Percentiles rank a stretch among this genome's conserved stretches.
Evolutionary conservation across 2,329 filamentous ascomycete genomes (phyloP).

Genomic region (Alternaria arbusti): DNA sequence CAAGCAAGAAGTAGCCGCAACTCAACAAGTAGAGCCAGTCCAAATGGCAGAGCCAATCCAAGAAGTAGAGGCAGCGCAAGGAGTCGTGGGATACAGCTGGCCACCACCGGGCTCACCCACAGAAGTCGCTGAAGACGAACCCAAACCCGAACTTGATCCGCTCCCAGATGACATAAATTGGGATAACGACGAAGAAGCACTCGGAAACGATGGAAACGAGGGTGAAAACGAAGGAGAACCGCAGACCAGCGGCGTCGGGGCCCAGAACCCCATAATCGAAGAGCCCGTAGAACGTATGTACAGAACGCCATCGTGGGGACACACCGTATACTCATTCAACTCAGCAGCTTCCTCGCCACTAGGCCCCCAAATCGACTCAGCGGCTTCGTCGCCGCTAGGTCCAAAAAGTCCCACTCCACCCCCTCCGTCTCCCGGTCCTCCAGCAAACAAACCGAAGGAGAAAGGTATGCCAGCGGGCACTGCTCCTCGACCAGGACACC

Average conservation of each 20-base stretch:
- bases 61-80: not conserved
- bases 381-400: not conserved
- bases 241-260: not conserved
- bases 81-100: not conserved
- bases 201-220: not conserved
- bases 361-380: no score
- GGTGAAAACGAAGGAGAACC: not conserved
- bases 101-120: not conserved
- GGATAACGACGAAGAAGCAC: not conserved
- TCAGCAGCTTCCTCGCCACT: no score
- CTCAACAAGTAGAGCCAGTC: not conserved
- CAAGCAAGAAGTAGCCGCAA: not conserved
- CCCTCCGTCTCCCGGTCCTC: not conserved
- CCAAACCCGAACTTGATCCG: not conserved
- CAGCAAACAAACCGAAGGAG: not conserved
- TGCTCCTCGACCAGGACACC: not conserved
- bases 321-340: not conserved
- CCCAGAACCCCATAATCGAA: no score
- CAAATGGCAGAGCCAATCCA: not conserved
- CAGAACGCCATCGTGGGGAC: not conserved
- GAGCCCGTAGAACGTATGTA: not conserved
- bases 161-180: not conserved
- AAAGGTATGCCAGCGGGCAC: not conserved
- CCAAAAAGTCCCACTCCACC: not conserved
- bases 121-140: no score